Percentiles rank a stretch among this genome's conserved stretches.
Evolutionary conservation across 2,329 filamentous ascomycete genomes (phyloP).

Genomic region (Sclerotinia borealis): DNA sequence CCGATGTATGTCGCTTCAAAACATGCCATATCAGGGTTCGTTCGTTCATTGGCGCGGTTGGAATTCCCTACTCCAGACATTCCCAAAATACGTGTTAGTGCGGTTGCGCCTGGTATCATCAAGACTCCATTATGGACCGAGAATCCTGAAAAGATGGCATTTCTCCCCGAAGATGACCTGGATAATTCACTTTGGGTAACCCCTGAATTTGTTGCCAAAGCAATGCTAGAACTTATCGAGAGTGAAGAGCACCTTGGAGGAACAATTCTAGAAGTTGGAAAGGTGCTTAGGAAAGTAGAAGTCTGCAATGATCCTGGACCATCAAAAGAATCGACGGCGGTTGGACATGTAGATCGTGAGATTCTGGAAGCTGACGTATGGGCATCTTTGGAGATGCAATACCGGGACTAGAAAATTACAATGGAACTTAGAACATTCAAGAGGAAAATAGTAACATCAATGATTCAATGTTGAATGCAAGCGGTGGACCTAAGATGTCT

Average conservation of each 20-base stretch:
- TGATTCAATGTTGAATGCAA: no score
- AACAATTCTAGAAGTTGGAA: constrained; percentile 39
- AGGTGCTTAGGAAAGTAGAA: constrained; percentile 32
- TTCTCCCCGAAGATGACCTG: constrained; percentile 24
- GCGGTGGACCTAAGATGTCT: no score
- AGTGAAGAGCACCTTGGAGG: constrained; percentile 35
- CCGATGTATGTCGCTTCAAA: constrained; percentile 45
- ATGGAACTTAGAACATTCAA: not conserved
- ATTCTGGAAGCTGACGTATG: not conserved
- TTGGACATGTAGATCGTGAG: not conserved
- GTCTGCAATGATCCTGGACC: constrained; percentile 38
- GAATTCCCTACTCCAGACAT: constrained; percentile 30
- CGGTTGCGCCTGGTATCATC: constrained; percentile 38
- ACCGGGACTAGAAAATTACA: not conserved
- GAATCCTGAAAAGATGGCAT: constrained; percentile 38
- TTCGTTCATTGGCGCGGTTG: constrained; percentile 37
- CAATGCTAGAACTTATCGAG: constrained; percentile 39
- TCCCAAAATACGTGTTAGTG: constrained; percentile 37
- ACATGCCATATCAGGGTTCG: constrained; percentile 42
- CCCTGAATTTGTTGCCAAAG: constrained; percentile 38
- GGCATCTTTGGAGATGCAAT: constrained; percentile 5
- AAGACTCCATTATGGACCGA: constrained; percentile 43
- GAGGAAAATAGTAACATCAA: not conserved
- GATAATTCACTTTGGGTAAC: constrained; percentile 36
- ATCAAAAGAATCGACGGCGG: not conserved